Conservation (phyloP, 2,329 filamentous ascomycete genomes). For the Fusarium sp. region DNA sequence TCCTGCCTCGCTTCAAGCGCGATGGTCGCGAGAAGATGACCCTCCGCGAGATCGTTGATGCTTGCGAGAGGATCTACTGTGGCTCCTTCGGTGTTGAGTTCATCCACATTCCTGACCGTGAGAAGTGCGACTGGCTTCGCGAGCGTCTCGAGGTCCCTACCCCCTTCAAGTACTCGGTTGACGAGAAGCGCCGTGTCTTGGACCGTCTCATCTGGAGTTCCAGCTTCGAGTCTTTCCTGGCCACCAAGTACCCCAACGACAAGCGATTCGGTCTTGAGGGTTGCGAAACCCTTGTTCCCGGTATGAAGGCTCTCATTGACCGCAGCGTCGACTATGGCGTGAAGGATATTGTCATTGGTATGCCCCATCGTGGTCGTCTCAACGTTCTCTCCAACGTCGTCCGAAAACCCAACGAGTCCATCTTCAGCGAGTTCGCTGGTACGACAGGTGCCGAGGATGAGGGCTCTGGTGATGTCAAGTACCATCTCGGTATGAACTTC, state of each 20-base stretch:
- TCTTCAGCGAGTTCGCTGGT: conserved; percentile 98
- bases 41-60: conserved; percentile 89
- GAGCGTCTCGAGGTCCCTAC: conserved; percentile 93
- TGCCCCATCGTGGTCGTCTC: conserved; percentile 98
- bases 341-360: conserved; percentile 99
- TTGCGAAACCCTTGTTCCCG: conserved; percentile 94
- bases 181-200: conserved; percentile 97
- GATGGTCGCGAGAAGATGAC: conserved; percentile 95
- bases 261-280: conserved; percentile 99
- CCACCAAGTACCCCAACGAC: conserved; percentile 99
- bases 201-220: conserved; percentile 99
- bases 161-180: conserved; percentile 96
- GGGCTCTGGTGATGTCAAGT: conserved; percentile 98
- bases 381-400: conserved; percentile 99
- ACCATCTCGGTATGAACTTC: conserved; percentile 99
- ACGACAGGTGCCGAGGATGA: conserved; percentile 89
- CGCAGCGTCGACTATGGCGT: conserved; percentile 98
- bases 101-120: conserved; percentile 97
- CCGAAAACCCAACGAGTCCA: conserved; percentile 98
- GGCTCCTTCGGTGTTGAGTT: conserved; percentile 98
- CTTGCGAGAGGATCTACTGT: conserved; percentile 96
- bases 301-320: conserved; percentile 99
- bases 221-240: conserved; percentile 94
- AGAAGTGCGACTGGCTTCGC: conserved; percentile 98
- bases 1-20: conserved; percentile 91